Base-by-base conservation (phyloP, 352 stramenopile species). In the Blastocystis sp. region DNA sequence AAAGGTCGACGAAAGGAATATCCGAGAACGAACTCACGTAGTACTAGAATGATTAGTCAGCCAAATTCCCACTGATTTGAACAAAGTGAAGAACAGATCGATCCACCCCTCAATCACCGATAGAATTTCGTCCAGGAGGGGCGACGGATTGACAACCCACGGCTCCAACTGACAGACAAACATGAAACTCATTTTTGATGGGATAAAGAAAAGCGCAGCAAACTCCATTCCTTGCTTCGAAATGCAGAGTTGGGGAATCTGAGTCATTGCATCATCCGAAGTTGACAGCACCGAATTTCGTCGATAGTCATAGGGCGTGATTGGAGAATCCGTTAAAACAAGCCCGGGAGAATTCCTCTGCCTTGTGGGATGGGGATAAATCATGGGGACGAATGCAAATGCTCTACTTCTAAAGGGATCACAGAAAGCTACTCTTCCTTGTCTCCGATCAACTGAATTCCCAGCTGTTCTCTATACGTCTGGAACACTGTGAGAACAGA, bases 221-320 rank as follows among this genome's bases (percentile, higher is more conserved):
- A 85, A 85, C 26, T 85, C 73, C 30, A 85, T 50, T 26, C 73
- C 73, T 30, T 85, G 53, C 37, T 53, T 45, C 16, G 26, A n/a
- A 13, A 85, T 8, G 9, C 18, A 30, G 9, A 85, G 41, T 7
- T 45, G 50, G 53, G 26, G 50, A n/a, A 50, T 30, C 24, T 34
- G 7, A 5, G 9, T 16, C 8, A 64, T 41, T 20, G 30, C 47
- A 20, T 43, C 11, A 24, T n/a, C 20, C 8, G 8, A 3, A 50
- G 47, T 20, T 20, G 55, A 16, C 30, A 53, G 11, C 4, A 55
- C 34, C 18, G 73, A 66, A 34, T 34, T 34, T 34, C 30, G 30
- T 34, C 13, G 53, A 62, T 62, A n/a, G 53, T 62, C 53, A 62
- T n/a, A 16, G 53, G 56, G 7, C 8, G 18, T 8, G 56, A 59